Evolutionary conservation across 768 basidiomycete species (phyloP), one percentile per base, ranked within the genome.

Genomic region (Lanmaoa pseudosensibilis): DNA sequence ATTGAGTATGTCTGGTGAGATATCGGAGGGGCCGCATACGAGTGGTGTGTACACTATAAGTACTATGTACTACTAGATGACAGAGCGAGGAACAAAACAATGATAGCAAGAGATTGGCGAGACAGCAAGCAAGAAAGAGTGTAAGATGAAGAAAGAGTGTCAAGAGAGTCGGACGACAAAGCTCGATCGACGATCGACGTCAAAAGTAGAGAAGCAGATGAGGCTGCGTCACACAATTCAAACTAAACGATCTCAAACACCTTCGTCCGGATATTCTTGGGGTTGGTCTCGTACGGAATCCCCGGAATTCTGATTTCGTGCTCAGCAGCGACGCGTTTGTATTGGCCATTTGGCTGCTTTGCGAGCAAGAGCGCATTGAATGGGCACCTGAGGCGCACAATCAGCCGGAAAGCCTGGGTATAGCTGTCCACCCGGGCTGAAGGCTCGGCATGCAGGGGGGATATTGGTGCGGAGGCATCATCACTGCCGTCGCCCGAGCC

Each of bases 281-380:
- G 15, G 10, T 36, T 34, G n/a, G 23, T 18, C 23, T 2, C 13
- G 23, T 23, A 4, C 27, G 6, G 27, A 11, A 50, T n/a, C 18
- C 45, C 56, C 6, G 46, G 27, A 8, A 52, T 1, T 4, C 43
- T n/a, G 41, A 57, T 57, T 25, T 57, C 52, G 12, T 44, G n/a
- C 8, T 54, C 41, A 4, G 52, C 34, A 25, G 57, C 52, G 11
- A 58, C 40, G 44, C 58, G 67, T 30, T 65, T 73, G 73, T 58
- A 37, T 9, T 39, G 23, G 3, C 25, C 19, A 33, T 48, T 34
- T 3, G 55, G 13, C 18, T 49, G 38, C 23, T 47, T 15, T 27
- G 39, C 44, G 2, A 60, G 56, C 38, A 60, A 38, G n/a, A 60
- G 30, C 32, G 48, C 48, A 1, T 21, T 49, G 32, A 60, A 60